phyloP scores from a whole-genome alignment of 345 rosid genomes.

The Geranium rotundifolium region DNA sequence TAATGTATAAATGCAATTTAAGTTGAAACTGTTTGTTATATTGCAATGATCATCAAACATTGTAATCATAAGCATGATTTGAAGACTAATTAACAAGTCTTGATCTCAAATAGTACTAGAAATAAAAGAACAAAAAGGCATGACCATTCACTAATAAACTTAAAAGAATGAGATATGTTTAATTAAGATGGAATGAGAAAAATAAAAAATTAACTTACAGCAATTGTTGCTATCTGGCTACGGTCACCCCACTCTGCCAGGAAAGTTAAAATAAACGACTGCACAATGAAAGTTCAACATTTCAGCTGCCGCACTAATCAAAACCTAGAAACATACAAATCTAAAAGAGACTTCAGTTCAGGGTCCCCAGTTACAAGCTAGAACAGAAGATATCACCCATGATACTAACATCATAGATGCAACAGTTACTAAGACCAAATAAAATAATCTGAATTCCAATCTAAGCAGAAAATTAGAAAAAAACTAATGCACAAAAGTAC shows the following conservation, averaged over 20 bases:
- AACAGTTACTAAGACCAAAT: too few relatives aligned
- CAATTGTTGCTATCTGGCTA: slow-evolving; percentile 99
- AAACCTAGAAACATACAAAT: too few relatives aligned
- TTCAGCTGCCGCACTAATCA: too few relatives aligned
- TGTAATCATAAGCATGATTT: not conserved
- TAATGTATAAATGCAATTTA: too few relatives aligned
- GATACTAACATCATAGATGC: too few relatives aligned
- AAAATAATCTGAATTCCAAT: not conserved
- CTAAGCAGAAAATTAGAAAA: slow-evolving; percentile 1
- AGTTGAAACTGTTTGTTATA: not conserved
- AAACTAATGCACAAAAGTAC: slow-evolving; percentile 20
- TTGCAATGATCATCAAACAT: not conserved
- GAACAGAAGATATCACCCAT: too few relatives aligned
- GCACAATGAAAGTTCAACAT: slow-evolving; percentile 12
- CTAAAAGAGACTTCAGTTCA: too few relatives aligned
- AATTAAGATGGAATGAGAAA: not conserved
- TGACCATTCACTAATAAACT: not conserved
- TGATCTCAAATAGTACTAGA: not conserved
- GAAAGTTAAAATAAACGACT: slow-evolving; percentile 91
- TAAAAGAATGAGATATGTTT: not conserved
- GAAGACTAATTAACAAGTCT: not conserved
- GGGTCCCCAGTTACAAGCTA: too few relatives aligned
- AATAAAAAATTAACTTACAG: slow-evolving; percentile 46
- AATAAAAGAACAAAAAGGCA: not conserved
- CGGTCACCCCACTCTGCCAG: slow-evolving; percentile 99